Percentiles rank a stretch among this genome's conserved stretches.
Evolutionary conservation across 2,329 filamentous ascomycete genomes (phyloP).

Genomic region (Aspergillus unguis): DNA sequence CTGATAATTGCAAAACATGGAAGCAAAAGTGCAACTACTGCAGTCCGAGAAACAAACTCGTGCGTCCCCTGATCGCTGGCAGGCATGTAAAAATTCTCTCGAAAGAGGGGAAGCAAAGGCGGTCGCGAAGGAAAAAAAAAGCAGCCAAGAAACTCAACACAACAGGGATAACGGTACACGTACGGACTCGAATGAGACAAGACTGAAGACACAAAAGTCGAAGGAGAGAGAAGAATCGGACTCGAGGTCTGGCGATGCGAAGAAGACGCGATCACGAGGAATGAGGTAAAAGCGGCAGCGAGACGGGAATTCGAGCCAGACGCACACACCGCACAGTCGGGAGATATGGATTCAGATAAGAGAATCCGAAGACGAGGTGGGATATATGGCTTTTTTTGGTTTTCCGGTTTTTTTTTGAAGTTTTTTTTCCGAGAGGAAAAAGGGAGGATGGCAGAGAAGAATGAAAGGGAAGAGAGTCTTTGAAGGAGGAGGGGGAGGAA

Average conservation of each 20-base stretch:
- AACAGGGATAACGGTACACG: slow-evolving; percentile 8
- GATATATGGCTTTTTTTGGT: slow-evolving; percentile 34
- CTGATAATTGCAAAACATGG: not conserved
- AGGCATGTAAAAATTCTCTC: too few relatives aligned
- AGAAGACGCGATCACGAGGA: slow-evolving; percentile 11
- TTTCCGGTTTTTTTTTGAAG: slow-evolving; percentile 41
- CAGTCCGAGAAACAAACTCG: too few relatives aligned
- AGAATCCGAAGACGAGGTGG: slow-evolving; percentile 16
- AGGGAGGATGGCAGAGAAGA: slow-evolving; percentile 22
- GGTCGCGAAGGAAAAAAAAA: not conserved
- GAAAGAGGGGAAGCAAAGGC: slow-evolving; percentile 9
- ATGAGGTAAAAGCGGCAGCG: slow-evolving; percentile 20
- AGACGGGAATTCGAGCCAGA: slow-evolving; percentile 25
- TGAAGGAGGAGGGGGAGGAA: slow-evolving; percentile 25
- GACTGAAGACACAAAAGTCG: slow-evolving; percentile 5
- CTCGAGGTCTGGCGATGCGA: slow-evolving; percentile 8
- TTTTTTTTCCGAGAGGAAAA: slow-evolving; percentile 32
- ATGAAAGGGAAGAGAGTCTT: slow-evolving; percentile 23
- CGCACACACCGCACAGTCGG: slow-evolving; percentile 34
- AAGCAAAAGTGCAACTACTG: not conserved
- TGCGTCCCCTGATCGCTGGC: too few relatives aligned
- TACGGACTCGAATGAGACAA: slow-evolving; percentile 10
- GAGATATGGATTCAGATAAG: slow-evolving; percentile 10
- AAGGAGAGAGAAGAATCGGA: slow-evolving; percentile 3
- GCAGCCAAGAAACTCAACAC: slow-evolving; percentile 10